A percentile compares a stretch with the other conserved stretches of the same genome.
Conservation (phyloP, 371 early-diverging fungal genomes). For the Gilbertella persicaria region DNA sequence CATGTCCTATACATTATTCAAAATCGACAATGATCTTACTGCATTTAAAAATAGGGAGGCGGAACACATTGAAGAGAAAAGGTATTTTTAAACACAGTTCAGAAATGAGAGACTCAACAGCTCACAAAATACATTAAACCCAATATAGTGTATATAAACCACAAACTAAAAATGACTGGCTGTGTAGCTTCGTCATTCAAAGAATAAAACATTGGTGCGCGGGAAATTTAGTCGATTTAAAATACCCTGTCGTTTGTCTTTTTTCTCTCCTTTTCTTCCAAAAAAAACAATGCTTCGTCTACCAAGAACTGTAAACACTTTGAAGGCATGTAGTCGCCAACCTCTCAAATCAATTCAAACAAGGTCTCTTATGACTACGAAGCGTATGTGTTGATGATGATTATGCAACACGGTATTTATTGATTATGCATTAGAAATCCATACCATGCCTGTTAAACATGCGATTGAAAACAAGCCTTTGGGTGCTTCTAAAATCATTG, state of each 20-base stretch:
- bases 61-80: too few relatives aligned
- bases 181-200: too few relatives aligned
- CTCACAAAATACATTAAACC: too few relatives aligned
- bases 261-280: neutral
- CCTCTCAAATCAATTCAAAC: neutral
- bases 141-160: too few relatives aligned
- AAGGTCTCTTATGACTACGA: neutral
- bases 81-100: too few relatives aligned
- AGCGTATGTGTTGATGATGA: neutral
- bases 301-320: slow-evolving; percentile 1
- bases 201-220: too few relatives aligned
- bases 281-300: slow-evolving; percentile 6
- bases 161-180: too few relatives aligned
- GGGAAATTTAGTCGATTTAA: too few relatives aligned
- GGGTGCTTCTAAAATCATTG: slow-evolving; percentile 19
- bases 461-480: neutral
- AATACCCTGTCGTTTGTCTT: neutral
- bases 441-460: slow-evolving; percentile 1
- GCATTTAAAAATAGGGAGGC: too few relatives aligned
- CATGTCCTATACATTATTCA: too few relatives aligned
- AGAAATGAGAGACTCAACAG: too few relatives aligned
- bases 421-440: neutral
- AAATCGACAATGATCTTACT: too few relatives aligned
- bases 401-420: neutral
- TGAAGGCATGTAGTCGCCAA: slow-evolving; percentile 3